Base-by-base conservation (phyloP, 2,329 filamentous ascomycete genomes). In the Xylariales sp. region DNA sequence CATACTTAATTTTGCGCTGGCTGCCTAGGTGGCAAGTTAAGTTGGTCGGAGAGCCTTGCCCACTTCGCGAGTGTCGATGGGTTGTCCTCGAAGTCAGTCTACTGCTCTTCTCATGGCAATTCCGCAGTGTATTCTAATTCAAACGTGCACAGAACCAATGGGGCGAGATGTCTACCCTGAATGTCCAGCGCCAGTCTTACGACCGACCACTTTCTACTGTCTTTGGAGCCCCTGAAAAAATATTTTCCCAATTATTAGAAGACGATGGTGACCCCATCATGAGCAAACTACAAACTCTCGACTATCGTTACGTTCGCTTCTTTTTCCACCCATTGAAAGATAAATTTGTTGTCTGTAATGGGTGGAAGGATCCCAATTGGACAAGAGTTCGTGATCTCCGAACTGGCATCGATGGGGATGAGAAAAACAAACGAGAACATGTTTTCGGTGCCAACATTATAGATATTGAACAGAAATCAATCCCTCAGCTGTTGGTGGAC, bases 281-380 rank as follows among this genome's bases (percentile, higher is more conserved):
- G 70, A 85, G 87, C 16, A 83, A 91, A 67, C 85, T 99, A 18
- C 89, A 91, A 32, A 91, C 90, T 61, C 83, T 99, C 65, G 93
- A 97, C 76, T 99, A 98, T 80, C 91, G 96, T 72, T 98, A 99
- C 77, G 91, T 99, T 70, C 91, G 93, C 57, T 94, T 99, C 75
- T 95, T 91, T 77, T 98, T 92, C 77, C 93, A 99, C 75, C 94
- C 95, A 0, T 77, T 93, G 12, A 92, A 93, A 75, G 96, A 97
- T 80, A 96, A 91, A 79, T 98, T 98, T 73, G 83, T 94, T 34
- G 85, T 97, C 3, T 92, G 91, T 66, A 94, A 90, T 75, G 93
- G 93, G 39, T 99, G 96, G 96, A 97, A 97, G 79, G 96, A 99
- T 75, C 94, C 95, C 0, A 83, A 87, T 30, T 99, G 96, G 96